Conservation (phyloP, 768 basidiomycete species). For the Podaxis sp. region DNA sequence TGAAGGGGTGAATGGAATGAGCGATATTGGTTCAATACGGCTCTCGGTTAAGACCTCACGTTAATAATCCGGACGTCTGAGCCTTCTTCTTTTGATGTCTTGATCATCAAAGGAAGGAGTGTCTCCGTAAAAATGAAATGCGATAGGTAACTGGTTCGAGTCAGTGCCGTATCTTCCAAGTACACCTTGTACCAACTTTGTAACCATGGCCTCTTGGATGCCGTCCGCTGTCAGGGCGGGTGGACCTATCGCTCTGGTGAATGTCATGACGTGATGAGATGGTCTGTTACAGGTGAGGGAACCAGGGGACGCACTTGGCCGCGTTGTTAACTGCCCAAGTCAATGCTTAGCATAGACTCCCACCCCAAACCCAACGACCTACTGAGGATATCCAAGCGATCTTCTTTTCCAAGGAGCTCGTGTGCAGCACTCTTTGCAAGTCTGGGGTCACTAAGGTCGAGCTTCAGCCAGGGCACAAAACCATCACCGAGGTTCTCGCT, state of each 20-base stretch:
- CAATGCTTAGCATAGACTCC: neutral
- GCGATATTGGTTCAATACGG: neutral
- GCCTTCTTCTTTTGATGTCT: conserved; percentile 40
- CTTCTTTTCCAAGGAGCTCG: conserved; percentile 44
- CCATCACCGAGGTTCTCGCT: conserved; percentile 43
- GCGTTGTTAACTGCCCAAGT: conserved; percentile 49
- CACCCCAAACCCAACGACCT: conserved; percentile 15
- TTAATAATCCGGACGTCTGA: conserved; percentile 61
- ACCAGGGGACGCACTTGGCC: conserved; percentile 4
- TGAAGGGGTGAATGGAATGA: conserved; percentile 12
- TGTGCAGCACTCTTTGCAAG: conserved; percentile 44
- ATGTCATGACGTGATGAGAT: neutral
- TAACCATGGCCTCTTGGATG: conserved; percentile 11
- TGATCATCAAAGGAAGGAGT: conserved; percentile 46
- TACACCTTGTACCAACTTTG: conserved; percentile 1
- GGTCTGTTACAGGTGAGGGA: neutral
- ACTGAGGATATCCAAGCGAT: conserved; percentile 53
- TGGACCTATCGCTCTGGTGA: conserved; percentile 9
- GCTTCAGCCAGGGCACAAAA: conserved; percentile 41
- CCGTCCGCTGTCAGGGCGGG: conserved; percentile 14
- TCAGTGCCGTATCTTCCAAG: neutral
- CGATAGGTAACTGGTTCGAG: conserved; percentile 39
- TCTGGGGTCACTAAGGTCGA: conserved; percentile 48
- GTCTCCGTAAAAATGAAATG: conserved; percentile 51
- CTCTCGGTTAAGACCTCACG: conserved; percentile 28